Conservation (phyloP, 768 basidiomycete species). For the Leucosporidium yakuticum region DNA sequence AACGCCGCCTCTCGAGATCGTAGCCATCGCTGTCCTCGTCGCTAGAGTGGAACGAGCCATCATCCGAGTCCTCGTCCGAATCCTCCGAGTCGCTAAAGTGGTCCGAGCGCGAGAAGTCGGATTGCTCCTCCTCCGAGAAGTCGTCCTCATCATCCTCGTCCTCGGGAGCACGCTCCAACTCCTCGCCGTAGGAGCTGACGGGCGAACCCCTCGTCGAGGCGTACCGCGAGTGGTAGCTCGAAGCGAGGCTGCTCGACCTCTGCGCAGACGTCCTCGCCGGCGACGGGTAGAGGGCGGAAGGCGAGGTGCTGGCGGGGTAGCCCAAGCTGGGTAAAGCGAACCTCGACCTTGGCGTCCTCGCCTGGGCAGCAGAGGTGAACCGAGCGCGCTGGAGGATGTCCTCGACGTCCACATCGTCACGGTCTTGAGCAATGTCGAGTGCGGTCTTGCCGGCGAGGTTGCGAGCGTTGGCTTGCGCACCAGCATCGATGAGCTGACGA, state of each 20-base stretch:
- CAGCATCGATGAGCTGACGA: constrained; percentile 63
- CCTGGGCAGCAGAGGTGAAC: background rate
- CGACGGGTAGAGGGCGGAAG: background rate
- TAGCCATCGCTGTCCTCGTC: constrained; percentile 3
- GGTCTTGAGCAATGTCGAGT: constrained; percentile 44
- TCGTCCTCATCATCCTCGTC: background rate
- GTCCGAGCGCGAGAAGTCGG: background rate
- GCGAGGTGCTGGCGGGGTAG: background rate
- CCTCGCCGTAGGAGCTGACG: background rate
- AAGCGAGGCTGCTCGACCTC: background rate
- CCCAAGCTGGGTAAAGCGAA: background rate
- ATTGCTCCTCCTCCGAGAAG: background rate
- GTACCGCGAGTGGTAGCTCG: background rate
- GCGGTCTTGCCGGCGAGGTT: constrained; percentile 44
- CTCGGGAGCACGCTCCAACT: background rate
- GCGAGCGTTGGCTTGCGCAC: constrained; percentile 56
- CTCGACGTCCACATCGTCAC: constrained; percentile 44
- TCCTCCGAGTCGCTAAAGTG: constrained; percentile 1
- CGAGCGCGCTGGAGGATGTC: constrained; percentile 31
- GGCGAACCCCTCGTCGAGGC: background rate
- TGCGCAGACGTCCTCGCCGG: background rate
- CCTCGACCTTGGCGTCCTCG: constrained; percentile 1
- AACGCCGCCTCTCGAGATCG: constrained; percentile 1
- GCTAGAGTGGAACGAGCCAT: constrained; percentile 2
- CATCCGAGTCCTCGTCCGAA: constrained; percentile 6